Evolutionary conservation across 345 rosid species (phyloP), one percentile per base, ranked within the genome.

Genomic region (Citrus hindsii): DNA sequence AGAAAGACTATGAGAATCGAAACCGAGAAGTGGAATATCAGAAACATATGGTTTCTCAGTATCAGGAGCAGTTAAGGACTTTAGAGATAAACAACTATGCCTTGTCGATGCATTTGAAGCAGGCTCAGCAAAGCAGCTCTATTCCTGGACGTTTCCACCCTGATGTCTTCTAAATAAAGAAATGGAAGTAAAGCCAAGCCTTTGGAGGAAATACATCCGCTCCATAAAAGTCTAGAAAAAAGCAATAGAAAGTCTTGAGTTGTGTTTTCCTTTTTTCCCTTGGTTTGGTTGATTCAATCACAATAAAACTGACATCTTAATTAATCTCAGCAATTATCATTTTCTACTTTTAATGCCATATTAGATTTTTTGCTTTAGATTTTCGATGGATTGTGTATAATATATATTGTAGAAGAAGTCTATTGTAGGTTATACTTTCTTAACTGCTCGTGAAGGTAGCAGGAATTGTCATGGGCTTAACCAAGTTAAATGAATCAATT

Each of bases 1-100:
- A 91, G 73, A 93, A 89, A 81, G 92, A 86, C 59, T 86, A 71
- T 0, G 97, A 93, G 14, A 91, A 83, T 35, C 88, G 80, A 27
- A 88, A 82, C 79, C 84, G 75, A 61, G 97, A 95, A 85, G 69
- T 89, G 79, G 88, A 87, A 65, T 83, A 91, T 35, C 79, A 89
- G 83, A 95, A 89, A 87, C 90, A 92, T 77, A 58, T 91, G 83
- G 82, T 89, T 22, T 83, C 92, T 79, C 97, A 92, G 82, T 91
- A 90, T 83, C 96, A 93, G 83, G 95, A 92, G 67, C 91, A 88
- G 80, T 42, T 92, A 75, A 88, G 94, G 83, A 89, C 79, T 67
- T 89, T 93, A 1, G 96, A 95, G 96, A 84, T 91, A 82, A 89
- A 88, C 82, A 93, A 95, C 86, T 93, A 93, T 62, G 91, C 97